Percentiles rank a stretch among this genome's conserved stretches.
These are phyloP conservation scores for Beta macrorhiza DNA, from an alignment of 179 eudicot genomes.

Conservation along the genomic window DNA sequence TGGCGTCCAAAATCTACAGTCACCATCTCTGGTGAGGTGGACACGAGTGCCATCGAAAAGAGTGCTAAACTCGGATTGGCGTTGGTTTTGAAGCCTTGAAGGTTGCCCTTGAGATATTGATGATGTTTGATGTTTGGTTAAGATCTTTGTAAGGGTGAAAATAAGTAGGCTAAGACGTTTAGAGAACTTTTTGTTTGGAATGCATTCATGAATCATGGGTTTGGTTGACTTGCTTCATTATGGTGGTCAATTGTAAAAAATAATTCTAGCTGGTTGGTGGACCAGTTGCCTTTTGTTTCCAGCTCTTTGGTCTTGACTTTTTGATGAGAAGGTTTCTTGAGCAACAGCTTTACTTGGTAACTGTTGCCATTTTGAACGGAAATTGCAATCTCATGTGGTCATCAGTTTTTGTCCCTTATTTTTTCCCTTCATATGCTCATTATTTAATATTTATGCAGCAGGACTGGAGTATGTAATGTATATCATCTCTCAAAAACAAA, in stretches of 20 bases:
- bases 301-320: neutral
- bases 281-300: constrained; percentile 25
- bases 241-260: constrained; percentile 35
- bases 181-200: constrained; percentile 10
- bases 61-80: constrained; percentile 91
- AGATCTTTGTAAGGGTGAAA: constrained; percentile 27
- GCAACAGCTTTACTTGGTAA: neutral
- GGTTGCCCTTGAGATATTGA: neutral
- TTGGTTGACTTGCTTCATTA: constrained; percentile 21
- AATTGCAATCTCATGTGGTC: too few relatives aligned
- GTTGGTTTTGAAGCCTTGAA: constrained; percentile 76
- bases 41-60: constrained; percentile 84
- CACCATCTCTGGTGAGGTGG: constrained; percentile 92
- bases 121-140: constrained; percentile 13
- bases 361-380: neutral
- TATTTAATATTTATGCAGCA: too few relatives aligned
- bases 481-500: too few relatives aligned
- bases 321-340: constrained; percentile 6
- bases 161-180: constrained; percentile 32
- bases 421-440: too few relatives aligned
- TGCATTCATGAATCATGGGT: constrained; percentile 17
- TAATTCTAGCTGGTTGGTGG: constrained; percentile 32
- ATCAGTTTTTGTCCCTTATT: too few relatives aligned
- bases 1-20: constrained; percentile 79
- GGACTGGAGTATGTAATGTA: too few relatives aligned